Conservation (phyloP, 192 early-diverging fungal genomes). For the Ambispora gerdemannii region DNA sequence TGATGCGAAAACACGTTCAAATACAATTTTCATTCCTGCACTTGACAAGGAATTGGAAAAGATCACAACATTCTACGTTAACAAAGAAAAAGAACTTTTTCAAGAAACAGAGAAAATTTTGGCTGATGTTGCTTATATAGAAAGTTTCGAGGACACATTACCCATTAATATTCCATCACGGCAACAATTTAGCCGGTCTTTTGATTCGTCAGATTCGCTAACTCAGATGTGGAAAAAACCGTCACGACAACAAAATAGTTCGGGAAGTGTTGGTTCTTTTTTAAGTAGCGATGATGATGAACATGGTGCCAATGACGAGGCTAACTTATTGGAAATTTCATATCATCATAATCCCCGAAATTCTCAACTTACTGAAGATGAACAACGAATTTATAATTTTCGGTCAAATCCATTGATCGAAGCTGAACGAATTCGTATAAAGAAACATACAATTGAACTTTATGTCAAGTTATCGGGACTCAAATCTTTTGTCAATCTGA, state of each 20-base stretch:
- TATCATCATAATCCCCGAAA: conserved; percentile 19
- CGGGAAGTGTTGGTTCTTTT: background rate
- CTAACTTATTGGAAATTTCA: background rate
- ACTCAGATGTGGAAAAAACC: background rate
- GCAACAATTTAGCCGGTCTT: conserved; percentile 23
- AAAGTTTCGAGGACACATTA: conserved; percentile 35
- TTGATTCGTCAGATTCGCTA: conserved; percentile 26
- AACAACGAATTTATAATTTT: conserved; percentile 31
- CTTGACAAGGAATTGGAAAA: conserved; percentile 84
- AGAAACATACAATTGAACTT: conserved; percentile 61
- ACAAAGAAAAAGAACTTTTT: conserved; percentile 79
- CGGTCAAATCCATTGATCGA: conserved; percentile 42
- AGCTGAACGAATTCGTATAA: conserved; percentile 37
- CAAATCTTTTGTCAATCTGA: conserved; percentile 82
- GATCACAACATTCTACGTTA: conserved; percentile 77
- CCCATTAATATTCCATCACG: conserved; percentile 30
- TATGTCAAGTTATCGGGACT: conserved; percentile 84
- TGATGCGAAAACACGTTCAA: conserved; percentile 38
- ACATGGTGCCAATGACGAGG: background rate
- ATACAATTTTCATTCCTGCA: conserved; percentile 63
- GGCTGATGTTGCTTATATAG: conserved; percentile 51
- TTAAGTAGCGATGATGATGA: conserved; percentile 28
- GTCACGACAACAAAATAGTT: background rate
- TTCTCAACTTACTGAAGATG: conserved; percentile 30
- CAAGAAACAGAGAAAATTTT: conserved; percentile 61